Base-by-base conservation (phyloP, 1,284 basidiomycete species). In the Apiotrichum sp. region DNA sequence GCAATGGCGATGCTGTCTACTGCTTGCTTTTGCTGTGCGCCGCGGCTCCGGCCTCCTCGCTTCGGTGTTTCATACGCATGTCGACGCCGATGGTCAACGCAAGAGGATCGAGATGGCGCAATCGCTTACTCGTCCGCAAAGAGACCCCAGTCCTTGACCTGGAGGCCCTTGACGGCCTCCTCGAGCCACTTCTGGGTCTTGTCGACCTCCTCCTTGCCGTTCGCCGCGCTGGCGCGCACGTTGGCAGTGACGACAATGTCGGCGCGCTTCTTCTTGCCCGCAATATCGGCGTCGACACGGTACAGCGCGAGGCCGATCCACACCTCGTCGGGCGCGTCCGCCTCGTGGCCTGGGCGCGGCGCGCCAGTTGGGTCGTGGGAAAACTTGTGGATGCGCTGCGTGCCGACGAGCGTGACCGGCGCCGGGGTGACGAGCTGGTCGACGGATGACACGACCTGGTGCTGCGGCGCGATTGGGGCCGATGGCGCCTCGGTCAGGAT, bases 231-330 rank as follows among this genome's bases (percentile, higher is more conserved):
- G 63, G 52, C 71, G 71, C 65, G 78, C 31, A 89, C 80, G 72
- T 93, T 96, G 70, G 86, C 86, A 22, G 86, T 86, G 62, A 89
- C 79, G 39, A 93, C 86, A 22, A 95, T 71, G 71, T 96, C 93
- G 7, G 86, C 82, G 33, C 77, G 78, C 71, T 86, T 89, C 50
- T 75, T 71, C 63, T 51, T 80, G 72, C n/a, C 55, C 14, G 33
- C 42, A 2, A 40, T 13, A 13, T 49, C 14, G 14, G 62, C 39
- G 66, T 65, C 71, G 55, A 63, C 62, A 32, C 92, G 83, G 76
- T 85, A 93, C 8, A 97, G 78, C 8, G 85, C 89, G 67, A 95
- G 78, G 16, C 84, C 79, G 59, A 95, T 85, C 53, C 81, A 81
- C 44, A 96, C 86, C 50, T 83, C 78, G 73, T 88, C 91, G 40